phyloP scores from a whole-genome alignment of 768 basidiomycete genomes.

The Mycena metata region DNA sequence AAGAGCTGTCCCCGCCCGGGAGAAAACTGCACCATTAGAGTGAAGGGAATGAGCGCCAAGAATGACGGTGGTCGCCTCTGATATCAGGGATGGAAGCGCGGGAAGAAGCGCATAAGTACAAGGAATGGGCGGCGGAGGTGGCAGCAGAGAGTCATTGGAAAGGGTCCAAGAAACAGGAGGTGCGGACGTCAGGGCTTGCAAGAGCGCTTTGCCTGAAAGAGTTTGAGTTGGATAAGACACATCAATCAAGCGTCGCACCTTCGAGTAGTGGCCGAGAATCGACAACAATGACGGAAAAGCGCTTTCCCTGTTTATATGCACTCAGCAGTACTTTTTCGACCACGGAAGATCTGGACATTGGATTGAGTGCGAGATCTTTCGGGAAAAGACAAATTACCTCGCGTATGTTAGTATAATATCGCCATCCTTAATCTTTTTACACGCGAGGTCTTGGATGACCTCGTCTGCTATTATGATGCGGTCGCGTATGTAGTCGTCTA shows the following conservation, averaged over 20 bases:
- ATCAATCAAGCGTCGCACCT: conserved; percentile 58
- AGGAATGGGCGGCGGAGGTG: conserved; percentile 67
- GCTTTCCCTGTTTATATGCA: conserved; percentile 79
- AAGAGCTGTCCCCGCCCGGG: conserved; percentile 93
- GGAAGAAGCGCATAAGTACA: conserved; percentile 95
- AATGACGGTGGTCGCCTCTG: conserved; percentile 86
- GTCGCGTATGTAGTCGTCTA: conserved; percentile 95
- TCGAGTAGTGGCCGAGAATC: conserved; percentile 97
- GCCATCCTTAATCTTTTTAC: conserved; percentile 94
- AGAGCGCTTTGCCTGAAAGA: conserved; percentile 78
- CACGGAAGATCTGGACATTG: conserved; percentile 81
- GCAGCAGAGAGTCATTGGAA: conserved; percentile 32
- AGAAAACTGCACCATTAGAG: conserved; percentile 94
- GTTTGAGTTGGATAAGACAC: conserved; percentile 7
- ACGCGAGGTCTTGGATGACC: conserved; percentile 90
- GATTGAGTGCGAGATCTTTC: conserved; percentile 23
- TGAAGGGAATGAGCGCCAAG: conserved; percentile 95
- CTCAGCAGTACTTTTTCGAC: conserved; percentile 90
- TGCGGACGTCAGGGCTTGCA: conserved; percentile 76
- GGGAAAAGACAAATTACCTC: conserved; percentile 60
- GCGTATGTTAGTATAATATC: conserved; percentile 96
- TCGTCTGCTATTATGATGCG: conserved; percentile 93
- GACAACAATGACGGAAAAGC: conserved; percentile 91
- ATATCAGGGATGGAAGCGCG: conserved; percentile 83
- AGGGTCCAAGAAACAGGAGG: conserved; percentile 44